Percentiles rank a stretch among this genome's conserved stretches.
Evolutionary conservation across 106 monocot genomes (phyloP).

Genomic region (Ottelia alismoides): DNA sequence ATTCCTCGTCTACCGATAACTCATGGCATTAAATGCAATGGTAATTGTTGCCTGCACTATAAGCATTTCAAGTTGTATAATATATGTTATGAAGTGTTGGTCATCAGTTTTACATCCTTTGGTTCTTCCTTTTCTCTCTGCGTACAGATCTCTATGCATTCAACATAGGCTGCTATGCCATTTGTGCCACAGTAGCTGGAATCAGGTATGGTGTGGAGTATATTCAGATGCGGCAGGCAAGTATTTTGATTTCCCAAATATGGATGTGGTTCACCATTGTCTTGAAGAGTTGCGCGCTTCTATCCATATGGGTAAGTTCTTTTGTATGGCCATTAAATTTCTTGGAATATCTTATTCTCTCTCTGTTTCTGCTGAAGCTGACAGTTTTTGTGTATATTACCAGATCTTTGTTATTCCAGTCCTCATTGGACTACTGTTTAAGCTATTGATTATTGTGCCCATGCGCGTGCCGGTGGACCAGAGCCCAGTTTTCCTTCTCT

Average conservation of each 20-base stretch:
- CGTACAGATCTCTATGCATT: constrained; percentile 88
- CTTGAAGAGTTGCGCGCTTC: constrained; percentile 71
- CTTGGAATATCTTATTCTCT: not conserved
- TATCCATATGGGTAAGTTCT: constrained; percentile 90
- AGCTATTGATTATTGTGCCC: constrained; percentile 87
- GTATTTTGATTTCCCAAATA: constrained; percentile 43
- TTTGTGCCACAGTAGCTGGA: constrained; percentile 71
- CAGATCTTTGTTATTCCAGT: constrained; percentile 93
- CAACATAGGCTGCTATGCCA: constrained; percentile 82
- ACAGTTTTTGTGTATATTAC: not conserved
- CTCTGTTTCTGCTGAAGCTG: too few species aligned
- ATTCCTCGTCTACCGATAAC: too few species aligned
- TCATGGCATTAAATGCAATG: too few species aligned
- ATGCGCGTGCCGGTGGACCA: constrained; percentile 96
- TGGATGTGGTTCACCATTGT: constrained; percentile 80
- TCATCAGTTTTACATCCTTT: too few species aligned
- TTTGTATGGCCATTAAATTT: not conserved
- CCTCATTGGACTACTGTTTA: constrained; percentile 90
- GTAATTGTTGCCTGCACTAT: too few species aligned
- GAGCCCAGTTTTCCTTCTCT: constrained; percentile 90
- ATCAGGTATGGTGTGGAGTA: constrained; percentile 59
- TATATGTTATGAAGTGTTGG: too few species aligned
- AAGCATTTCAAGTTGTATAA: too few species aligned
- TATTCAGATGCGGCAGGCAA: constrained; percentile 38
- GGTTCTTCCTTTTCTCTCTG: not conserved